These are phyloP conservation scores for Lachancea thermotolerans DNA, from an alignment of 805 yeast genomes.

Conservation along the genomic window DNA sequence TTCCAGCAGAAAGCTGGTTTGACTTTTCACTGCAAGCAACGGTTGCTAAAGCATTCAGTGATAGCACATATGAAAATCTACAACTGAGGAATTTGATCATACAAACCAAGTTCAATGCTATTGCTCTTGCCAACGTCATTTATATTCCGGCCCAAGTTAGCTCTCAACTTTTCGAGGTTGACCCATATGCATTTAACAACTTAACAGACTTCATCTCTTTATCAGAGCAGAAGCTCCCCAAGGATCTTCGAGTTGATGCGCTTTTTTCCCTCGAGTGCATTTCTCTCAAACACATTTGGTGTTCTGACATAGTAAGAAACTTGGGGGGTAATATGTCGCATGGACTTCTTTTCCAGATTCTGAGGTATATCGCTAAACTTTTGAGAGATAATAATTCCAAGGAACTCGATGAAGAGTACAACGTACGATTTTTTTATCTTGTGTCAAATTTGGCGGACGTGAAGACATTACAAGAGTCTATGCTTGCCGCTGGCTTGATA, in stretches of 20 bases:
- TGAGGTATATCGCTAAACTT: constrained; percentile 54
- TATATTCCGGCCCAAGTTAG: constrained; percentile 53
- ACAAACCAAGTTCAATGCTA: constrained; percentile 57
- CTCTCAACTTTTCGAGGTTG: constrained; percentile 61
- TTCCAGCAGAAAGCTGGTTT: constrained; percentile 60
- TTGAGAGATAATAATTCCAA: constrained; percentile 36
- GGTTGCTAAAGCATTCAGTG: constrained; percentile 66
- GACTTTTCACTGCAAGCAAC: constrained; percentile 56
- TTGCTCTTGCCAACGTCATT: constrained; percentile 55
- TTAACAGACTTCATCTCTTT: constrained; percentile 69
- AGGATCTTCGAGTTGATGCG: constrained; percentile 51
- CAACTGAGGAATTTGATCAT: constrained; percentile 53
- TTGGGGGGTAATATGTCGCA: constrained; percentile 83
- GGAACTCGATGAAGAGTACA: constrained; percentile 42
- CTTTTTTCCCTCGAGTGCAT: constrained; percentile 62
- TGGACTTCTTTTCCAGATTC: constrained; percentile 68
- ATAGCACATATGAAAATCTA: constrained; percentile 46
- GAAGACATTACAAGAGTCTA: constrained; percentile 45
- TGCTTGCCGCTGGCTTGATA: constrained; percentile 71
- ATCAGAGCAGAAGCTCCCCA: constrained; percentile 46
- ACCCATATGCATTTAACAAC: constrained; percentile 62
- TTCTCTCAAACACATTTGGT: constrained; percentile 60
- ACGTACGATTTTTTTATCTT: constrained; percentile 48
- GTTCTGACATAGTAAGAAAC: constrained; percentile 68
- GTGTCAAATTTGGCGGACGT: constrained; percentile 56